Evolutionary conservation across 1,139 yeast genomes (phyloP), one percentile per base, ranked within the genome.

Genomic region (Nematodospora anomalae): DNA sequence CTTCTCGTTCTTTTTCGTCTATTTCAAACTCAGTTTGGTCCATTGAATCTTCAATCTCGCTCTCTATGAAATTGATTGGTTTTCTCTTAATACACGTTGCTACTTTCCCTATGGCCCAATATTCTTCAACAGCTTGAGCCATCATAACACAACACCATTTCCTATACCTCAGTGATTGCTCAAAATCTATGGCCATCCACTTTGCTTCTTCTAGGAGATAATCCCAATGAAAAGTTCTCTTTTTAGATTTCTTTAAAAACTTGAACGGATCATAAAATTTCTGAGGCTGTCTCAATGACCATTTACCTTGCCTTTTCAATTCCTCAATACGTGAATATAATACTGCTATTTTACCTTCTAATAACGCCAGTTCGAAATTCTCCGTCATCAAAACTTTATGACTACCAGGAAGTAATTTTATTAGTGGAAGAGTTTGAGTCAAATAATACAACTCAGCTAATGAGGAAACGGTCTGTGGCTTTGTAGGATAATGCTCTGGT

Each of bases 271-370:
- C 95, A 16, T 71, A 57, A 50, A 73, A 82, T 45, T 76, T 74
- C 36, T 76, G 71, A 1, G 95, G 96, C 57, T 94, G 98, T 35
- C 96, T 73, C 38, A 90, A 66, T 18, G 96, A 84, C 98, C 98
- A 94, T 50, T 85, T 80, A 4, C 88, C 87, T 40, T 83, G 83
- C 36, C 95, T 70, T 54, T 89, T 87, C 43, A 94, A 69, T 55
- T 90, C 97, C 53, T 92, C 98, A 32, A 94, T 90, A 40, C 97
- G 75, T 3, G 95, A 86, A 51, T 88, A 86, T 11, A 88, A 79
- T n/a, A 89, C 96, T 0, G 96, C 88, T 7, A 92, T 80, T 55
- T 90, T 86, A 6, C 97, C 96, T 55, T 92, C 99, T n/a, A 88
- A 74, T 20, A 90, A 65, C 0, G 96, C 88, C 51, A 85, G 75